Evolutionary conservation across 352 stramenopile genomes (phyloP).

Genomic region (Lagenidium giganteum): DNA sequence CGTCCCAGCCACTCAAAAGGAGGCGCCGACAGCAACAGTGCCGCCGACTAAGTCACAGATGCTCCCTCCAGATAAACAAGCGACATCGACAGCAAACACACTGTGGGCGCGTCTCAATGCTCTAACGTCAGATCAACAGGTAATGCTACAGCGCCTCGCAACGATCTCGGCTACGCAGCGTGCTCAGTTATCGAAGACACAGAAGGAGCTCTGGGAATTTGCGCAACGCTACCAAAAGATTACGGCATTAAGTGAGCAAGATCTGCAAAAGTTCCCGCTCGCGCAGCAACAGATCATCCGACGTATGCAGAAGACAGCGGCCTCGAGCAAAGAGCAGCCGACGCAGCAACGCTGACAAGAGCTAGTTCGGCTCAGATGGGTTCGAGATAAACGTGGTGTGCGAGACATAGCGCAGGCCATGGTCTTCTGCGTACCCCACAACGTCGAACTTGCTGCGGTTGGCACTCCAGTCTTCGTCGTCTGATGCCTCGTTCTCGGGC

Average conservation of each 20-base stretch:
- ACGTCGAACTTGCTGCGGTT: constrained; percentile 39
- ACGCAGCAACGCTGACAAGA: not conserved
- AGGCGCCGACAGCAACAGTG: no score
- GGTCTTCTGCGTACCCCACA: constrained; percentile 15
- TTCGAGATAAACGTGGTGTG: constrained; percentile 29
- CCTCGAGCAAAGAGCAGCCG: constrained; percentile 8
- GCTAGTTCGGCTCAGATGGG: constrained; percentile 2
- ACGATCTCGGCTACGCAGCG: constrained; percentile 17
- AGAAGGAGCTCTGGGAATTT: constrained; percentile 34
- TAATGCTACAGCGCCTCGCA: constrained; percentile 24
- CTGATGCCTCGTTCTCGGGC: not conserved
- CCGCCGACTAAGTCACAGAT: no score
- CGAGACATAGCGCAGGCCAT: constrained; percentile 23
- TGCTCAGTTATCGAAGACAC: constrained; percentile 16
- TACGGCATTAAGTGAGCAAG: constrained; percentile 13
- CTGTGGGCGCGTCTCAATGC: no score
- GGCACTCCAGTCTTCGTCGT: constrained; percentile 16
- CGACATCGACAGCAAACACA: no score
- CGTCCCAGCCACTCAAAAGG: no score
- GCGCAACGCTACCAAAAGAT: constrained; percentile 30
- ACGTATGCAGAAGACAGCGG: constrained; percentile 16
- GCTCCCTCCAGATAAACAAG: no score
- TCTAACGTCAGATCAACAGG: constrained; percentile 21
- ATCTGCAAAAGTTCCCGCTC: constrained; percentile 17
- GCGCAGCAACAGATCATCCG: constrained; percentile 28